Evolutionary conservation across 2,329 filamentous ascomycete genomes (phyloP).

Genomic region (Drechmeria coniospora): DNA sequence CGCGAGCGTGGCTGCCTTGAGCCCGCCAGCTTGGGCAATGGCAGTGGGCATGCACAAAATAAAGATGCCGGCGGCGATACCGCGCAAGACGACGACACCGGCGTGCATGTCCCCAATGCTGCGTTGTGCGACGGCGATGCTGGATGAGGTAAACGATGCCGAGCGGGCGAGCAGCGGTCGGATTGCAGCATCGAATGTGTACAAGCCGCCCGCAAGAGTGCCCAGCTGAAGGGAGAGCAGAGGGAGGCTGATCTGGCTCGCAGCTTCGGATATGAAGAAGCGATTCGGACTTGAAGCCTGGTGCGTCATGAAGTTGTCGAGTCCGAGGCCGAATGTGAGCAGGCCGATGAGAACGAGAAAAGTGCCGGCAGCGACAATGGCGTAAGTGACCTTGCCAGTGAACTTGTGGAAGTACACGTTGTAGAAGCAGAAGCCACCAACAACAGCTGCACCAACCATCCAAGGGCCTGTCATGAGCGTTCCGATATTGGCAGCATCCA

Average conservation of each 20-base stretch:
- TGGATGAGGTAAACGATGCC: constrained; percentile 32
- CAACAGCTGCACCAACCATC: constrained; percentile 20
- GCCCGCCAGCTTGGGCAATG: constrained; percentile 16
- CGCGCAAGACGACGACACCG: constrained; percentile 24
- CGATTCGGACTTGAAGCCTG: constrained; percentile 7
- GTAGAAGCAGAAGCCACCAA: constrained; percentile 17
- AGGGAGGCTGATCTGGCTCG: constrained; percentile 18
- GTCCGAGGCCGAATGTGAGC: constrained; percentile 26
- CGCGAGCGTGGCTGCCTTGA: constrained; percentile 23
- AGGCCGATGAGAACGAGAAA: constrained; percentile 24
- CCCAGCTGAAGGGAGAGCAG: constrained; percentile 30
- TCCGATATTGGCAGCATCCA: constrained; percentile 24
- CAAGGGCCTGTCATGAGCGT: constrained; percentile 29
- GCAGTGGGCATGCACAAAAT: constrained; percentile 25
- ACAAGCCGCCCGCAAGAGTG: constrained; percentile 27
- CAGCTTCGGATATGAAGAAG: constrained; percentile 13
- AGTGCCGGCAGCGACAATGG: constrained; percentile 20
- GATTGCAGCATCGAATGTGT: constrained; percentile 23
- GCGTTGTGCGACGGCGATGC: constrained; percentile 27
- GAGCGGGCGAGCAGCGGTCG: constrained; percentile 29
- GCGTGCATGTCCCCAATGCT: constrained; percentile 33
- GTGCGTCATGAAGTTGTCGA: constrained; percentile 16
- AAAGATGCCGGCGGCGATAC: constrained; percentile 25
- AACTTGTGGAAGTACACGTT: constrained; percentile 16
- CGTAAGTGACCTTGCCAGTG: constrained; percentile 16